Conservation (phyloP, 1,284 basidiomycete genomes). For the Leccinum angustisporum region DNA sequence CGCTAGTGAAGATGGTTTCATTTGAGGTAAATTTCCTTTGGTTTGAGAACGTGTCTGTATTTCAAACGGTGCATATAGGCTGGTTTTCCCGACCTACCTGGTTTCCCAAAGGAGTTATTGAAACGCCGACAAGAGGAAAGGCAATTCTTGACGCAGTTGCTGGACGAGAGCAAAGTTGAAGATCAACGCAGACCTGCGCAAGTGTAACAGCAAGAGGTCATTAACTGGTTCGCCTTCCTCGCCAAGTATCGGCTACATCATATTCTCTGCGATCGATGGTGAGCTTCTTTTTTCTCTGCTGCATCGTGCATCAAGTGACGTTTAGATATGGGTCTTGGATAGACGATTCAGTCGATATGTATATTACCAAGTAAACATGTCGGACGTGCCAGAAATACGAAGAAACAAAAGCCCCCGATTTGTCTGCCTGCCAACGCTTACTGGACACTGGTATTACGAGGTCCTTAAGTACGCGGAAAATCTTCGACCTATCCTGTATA, state of each 20-base stretch:
- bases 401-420: slow-evolving; percentile 72
- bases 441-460: slow-evolving; percentile 91
- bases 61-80: slow-evolving; percentile 56
- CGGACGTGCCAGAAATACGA: slow-evolving; percentile 78
- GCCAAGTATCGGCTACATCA: slow-evolving; percentile 98
- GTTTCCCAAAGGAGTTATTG: slow-evolving; percentile 87
- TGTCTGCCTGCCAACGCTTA: slow-evolving; percentile 92
- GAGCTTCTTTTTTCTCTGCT: slow-evolving; percentile 29
- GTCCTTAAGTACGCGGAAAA: slow-evolving; percentile 84
- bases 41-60: background rate
- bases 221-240: slow-evolving; percentile 98
- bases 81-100: slow-evolving; percentile 91
- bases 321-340: slow-evolving; percentile 96
- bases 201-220: slow-evolving; percentile 95
- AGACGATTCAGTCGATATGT: slow-evolving; percentile 97
- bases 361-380: slow-evolving; percentile 94
- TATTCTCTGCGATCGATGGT: slow-evolving; percentile 90
- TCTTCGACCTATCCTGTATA: slow-evolving; percentile 85
- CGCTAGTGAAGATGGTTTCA: slow-evolving; percentile 97
- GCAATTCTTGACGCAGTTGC: slow-evolving; percentile 89
- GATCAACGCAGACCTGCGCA: slow-evolving; percentile 93
- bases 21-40: slow-evolving; percentile 67
- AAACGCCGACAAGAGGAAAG: slow-evolving; percentile 87
- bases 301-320: background rate
- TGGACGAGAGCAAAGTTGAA: slow-evolving; percentile 95